Evolutionary conservation across 208 protist species (phyloP).

Genomic region (Leishmania braziliensis): DNA sequence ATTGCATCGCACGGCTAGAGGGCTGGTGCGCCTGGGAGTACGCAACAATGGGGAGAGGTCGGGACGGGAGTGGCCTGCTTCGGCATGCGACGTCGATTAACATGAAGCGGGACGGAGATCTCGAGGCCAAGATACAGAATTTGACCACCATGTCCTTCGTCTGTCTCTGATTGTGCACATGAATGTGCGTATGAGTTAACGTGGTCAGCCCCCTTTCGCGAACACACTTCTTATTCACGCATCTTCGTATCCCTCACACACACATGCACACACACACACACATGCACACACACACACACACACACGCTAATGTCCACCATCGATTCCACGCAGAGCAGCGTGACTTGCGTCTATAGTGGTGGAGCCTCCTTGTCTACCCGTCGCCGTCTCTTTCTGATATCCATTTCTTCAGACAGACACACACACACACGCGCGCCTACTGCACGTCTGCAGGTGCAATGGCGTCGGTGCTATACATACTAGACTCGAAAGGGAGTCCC

Average conservation of each 20-base stretch:
- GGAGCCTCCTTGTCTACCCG: neutral
- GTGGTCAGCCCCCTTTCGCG: neutral
- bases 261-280: neutral
- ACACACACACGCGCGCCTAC: neutral
- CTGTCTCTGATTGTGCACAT: neutral
- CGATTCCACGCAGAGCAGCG: neutral
- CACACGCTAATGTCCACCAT: neutral
- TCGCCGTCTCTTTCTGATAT: neutral
- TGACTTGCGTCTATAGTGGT: neutral
- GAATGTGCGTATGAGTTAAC: neutral
- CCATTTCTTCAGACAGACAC: neutral
- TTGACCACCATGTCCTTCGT: neutral
- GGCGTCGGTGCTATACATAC: conserved; percentile 93
- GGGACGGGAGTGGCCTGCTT: neutral
- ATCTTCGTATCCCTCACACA: neutral
- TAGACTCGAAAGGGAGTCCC: conserved; percentile 94
- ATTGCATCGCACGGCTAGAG: neutral
- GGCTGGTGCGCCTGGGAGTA: neutral
- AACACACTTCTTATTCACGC: neutral
- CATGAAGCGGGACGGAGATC: neutral
- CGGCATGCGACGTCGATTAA: neutral
- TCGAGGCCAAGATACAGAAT: neutral
- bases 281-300: neutral
- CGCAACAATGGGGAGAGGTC: no score
- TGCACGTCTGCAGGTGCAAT: conserved; percentile 30